Base-by-base conservation (phyloP, 257 asterid genomes). In the Fraxinus excelsior region DNA sequence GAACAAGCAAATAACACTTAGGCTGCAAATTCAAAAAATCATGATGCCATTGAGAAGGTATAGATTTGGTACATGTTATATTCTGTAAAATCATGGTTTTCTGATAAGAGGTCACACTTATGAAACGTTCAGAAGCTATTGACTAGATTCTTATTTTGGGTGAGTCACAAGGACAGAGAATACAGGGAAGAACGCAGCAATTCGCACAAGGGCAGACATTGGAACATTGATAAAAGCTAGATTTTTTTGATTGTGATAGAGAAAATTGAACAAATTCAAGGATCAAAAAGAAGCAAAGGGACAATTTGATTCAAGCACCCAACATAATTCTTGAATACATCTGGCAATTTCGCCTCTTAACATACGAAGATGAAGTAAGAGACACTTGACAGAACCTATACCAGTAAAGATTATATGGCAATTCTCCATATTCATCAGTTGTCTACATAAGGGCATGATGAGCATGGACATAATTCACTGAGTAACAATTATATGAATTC, bases 21-120 rank as follows among this genome's bases (percentile, higher is more conserved):
- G 21, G n/a, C 76, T 70, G 46, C 40, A 76, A 3, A 70, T 68
- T 64, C 34, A 74, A 60, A 72, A 76, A 75, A 13, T 72, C 23
- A 64, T 5, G 74, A 76, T 11, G 51, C 11, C 34, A 34, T 71
- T 3, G 68, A 29, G 68, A 38, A 38, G 75, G 21, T 44, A 67
- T 77, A 32, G 75, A 70, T 49, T 31, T 49, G 76, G 49, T 13
- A 37, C 32, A 42, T 49, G 60, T 32, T 73, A 19, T 5, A 79
- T 71, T 23, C 62, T 42, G 49, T 12, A 53, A 53, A 16, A 16
- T 18, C 23, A 19, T 16, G 21, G 62, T 53, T 53, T 53, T n/a
- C 23, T 23, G 31, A 10, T 7, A 60, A 23, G 67, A 10, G 16
- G 3, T 8, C 67, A 60, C 31, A 7, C 4, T 9, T 37, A 37